Evolutionary conservation across 352 stramenopile genomes (phyloP), one percentile per base, ranked within the genome.

Genomic region (Phytophthora chlamydospora): DNA sequence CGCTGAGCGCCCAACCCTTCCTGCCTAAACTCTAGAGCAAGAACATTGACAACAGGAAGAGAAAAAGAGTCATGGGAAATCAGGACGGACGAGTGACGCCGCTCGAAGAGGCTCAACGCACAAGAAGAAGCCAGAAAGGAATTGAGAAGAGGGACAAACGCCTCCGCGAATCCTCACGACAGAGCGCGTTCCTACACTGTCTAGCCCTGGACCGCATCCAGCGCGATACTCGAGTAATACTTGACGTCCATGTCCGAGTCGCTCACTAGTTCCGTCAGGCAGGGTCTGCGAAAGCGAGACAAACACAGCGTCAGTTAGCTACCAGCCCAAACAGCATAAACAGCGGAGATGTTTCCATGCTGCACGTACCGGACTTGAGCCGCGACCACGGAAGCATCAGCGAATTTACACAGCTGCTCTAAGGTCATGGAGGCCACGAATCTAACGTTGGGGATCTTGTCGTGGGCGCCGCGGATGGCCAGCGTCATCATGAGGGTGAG

Each of bases 401-500:
- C 75, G 66, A 87, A 72, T 80, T 94, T 91, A 73, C 80, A 89
- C 70, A 95, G 73, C 62, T 91, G 76, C 70, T 92, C 75, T 73
- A 95, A 73, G 44, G 83, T 95, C 64, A 90, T 91, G 52, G 83
- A 90, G 35, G 87, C 86, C 58, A 91, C 87, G 59, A 95, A 95
- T 71, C 86, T 88, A 78, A 95, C 85, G 62, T 95, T 95, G 45
- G 86, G 86, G 52, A 93, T 92, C 79, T 93, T 93, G 75, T 95
- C 86, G 45, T 82, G 76, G 2, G 80, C 78, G 39, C 84, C 86
- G 29, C 83, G 80, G 32, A 95, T 83, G n/a, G 80, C 80, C 27
- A 95, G 66, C 38, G 68, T 68, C 27, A 85, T 84, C 78, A 93
- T 80, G 27, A 69, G 69, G 13, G 45, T 71, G 27, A 93, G 58